Evolutionary conservation across 306 rosid genomes (phyloP).

Genomic region (barrel medic (Medicago truncatula)): DNA sequence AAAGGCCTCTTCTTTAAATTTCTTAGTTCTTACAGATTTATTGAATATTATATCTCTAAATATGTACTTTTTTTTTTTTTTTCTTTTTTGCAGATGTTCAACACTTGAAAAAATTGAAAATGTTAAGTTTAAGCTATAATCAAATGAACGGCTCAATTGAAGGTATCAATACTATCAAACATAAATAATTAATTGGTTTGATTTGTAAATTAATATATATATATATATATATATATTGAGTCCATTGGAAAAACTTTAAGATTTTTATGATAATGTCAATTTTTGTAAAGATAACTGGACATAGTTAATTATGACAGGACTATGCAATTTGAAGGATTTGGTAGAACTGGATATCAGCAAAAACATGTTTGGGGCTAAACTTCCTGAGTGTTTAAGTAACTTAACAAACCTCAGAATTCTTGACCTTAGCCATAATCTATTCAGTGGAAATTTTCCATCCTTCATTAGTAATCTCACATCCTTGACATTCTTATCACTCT

Average conservation of each 20-base stretch:
- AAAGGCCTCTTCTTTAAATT: no score
- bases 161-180: background rate
- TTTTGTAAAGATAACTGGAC: no score
- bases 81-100: background rate
- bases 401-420: conserved; percentile 24
- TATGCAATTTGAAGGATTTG: conserved; percentile 26
- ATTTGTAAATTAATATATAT: no score
- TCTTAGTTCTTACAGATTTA: no score
- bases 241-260: no score
- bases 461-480: conserved; percentile 22
- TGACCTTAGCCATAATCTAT: background rate
- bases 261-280: no score
- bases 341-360: background rate
- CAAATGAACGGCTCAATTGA: background rate
- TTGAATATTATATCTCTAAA: no score
- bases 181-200: no score
- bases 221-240: no score
- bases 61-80: background rate
- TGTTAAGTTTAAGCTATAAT: background rate
- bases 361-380: background rate
- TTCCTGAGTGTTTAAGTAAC: conserved; percentile 21
- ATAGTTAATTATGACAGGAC: conserved; percentile 10
- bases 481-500: conserved; percentile 5
- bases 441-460: conserved; percentile 26
- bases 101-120: background rate